These are phyloP conservation scores for Trametes punicea DNA, from an alignment of 768 basidiomycete species.

Conservation along the genomic window DNA sequence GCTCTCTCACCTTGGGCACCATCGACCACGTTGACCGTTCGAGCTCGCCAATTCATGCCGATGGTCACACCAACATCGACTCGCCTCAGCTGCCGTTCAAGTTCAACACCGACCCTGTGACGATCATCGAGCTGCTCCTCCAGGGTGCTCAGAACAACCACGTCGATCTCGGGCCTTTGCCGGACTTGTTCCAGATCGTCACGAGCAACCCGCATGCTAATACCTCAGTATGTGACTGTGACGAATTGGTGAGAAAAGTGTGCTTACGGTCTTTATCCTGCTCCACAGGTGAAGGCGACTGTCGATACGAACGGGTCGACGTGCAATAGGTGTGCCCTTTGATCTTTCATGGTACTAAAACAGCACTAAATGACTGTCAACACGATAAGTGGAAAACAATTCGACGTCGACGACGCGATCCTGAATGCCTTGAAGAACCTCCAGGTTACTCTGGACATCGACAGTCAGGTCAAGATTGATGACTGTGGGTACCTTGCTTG, in stretches of 20 bases:
- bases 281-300: constrained; percentile 46
- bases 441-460: constrained; percentile 53
- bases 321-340: constrained; percentile 56
- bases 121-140: constrained; percentile 55
- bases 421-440: constrained; percentile 59
- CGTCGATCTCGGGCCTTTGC: constrained; percentile 60
- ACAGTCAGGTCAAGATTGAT: constrained; percentile 56
- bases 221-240: constrained; percentile 41
- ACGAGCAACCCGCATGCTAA: constrained; percentile 47
- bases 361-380: neutral
- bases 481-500: constrained; percentile 50
- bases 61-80: constrained; percentile 54
- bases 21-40: constrained; percentile 55
- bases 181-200: constrained; percentile 52
- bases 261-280: neutral
- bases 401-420: constrained; percentile 58
- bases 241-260: neutral
- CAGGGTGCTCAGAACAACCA: constrained; percentile 48
- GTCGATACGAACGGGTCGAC: constrained; percentile 51
- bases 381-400: constrained; percentile 55
- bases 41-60: constrained; percentile 53
- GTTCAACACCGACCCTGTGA: constrained; percentile 62
- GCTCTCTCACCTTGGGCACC: constrained; percentile 52
- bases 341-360: neutral
- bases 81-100: constrained; percentile 56